Percentiles rank a stretch among this genome's conserved stretches.
Conservation (phyloP, 1,284 basidiomycete genomes). For the Ustilago bromivora region DNA sequence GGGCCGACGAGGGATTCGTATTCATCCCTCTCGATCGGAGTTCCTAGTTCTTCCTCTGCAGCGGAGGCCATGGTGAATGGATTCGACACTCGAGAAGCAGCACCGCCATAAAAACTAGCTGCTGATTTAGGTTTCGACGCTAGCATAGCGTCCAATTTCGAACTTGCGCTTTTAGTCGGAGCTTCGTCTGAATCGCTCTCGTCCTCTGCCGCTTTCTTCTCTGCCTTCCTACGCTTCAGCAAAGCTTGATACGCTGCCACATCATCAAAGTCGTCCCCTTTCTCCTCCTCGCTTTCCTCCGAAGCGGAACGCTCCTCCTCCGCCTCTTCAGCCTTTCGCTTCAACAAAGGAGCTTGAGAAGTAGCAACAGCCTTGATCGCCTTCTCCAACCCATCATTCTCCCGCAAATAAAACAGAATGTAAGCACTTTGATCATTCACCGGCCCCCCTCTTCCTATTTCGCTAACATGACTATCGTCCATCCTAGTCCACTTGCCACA, state of each 20-base stretch:
- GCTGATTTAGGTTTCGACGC: slow-evolving; percentile 41
- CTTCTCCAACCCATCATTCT: slow-evolving; percentile 66
- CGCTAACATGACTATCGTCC: slow-evolving; percentile 86
- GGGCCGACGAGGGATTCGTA: slow-evolving; percentile 46
- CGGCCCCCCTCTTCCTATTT: slow-evolving; percentile 54
- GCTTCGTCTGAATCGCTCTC: slow-evolving; percentile 3
- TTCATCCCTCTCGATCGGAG: slow-evolving; percentile 34
- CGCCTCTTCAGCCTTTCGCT: slow-evolving; percentile 28
- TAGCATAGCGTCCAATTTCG: slow-evolving; percentile 32
- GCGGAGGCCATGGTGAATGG: slow-evolving; percentile 26
- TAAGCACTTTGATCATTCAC: slow-evolving; percentile 85
- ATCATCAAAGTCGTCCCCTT: slow-evolving; percentile 15
- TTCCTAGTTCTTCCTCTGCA: slow-evolving; percentile 40
- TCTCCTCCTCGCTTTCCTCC: slow-evolving; percentile 6
- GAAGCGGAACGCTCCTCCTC: slow-evolving; percentile 8
- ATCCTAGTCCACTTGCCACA: slow-evolving; percentile 87
- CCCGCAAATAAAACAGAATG: slow-evolving; percentile 88
- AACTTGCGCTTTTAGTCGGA: slow-evolving; percentile 10
- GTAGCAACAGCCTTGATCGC: slow-evolving; percentile 21
- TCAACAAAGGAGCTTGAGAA: neutral
- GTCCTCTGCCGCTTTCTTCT: slow-evolving; percentile 1
- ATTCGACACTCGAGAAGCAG: slow-evolving; percentile 1
- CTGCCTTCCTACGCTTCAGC: slow-evolving; percentile 25
- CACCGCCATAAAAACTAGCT: slow-evolving; percentile 47
- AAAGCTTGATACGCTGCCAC: slow-evolving; percentile 23